Conservation (phyloP, 768 basidiomycete species). For the Auricularia heimuer region DNA sequence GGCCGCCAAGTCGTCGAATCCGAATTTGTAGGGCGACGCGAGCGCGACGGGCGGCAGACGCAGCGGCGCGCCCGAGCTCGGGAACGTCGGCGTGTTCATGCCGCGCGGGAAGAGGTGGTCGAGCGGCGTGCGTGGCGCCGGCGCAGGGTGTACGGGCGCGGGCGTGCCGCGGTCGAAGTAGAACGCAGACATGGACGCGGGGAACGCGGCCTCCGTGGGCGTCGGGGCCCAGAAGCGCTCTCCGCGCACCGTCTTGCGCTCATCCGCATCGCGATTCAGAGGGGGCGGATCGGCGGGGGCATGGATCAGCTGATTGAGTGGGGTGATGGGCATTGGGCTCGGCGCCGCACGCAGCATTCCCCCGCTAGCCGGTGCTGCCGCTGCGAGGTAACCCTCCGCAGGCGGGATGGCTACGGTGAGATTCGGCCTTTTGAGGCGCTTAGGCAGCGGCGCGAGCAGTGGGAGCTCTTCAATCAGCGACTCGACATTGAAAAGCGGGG, state of each 20-base stretch:
- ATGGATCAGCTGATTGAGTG: background rate
- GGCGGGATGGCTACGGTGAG: background rate
- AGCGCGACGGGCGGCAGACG: background rate
- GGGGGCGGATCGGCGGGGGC: background rate
- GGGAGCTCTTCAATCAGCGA: background rate
- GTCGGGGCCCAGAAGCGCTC: conserved; percentile 1
- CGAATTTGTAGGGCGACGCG: background rate
- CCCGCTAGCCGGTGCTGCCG: background rate
- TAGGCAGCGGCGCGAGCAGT: background rate
- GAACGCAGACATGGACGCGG: background rate
- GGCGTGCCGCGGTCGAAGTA: background rate
- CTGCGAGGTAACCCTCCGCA: background rate
- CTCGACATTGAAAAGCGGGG: background rate
- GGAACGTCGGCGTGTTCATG: background rate
- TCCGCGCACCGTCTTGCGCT: background rate
- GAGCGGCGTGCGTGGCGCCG: background rate
- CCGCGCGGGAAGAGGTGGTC: background rate
- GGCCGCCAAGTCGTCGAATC: background rate
- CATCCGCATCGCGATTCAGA: background rate
- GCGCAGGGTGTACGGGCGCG: background rate
- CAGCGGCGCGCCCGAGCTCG: background rate
- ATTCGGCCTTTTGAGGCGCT: background rate
- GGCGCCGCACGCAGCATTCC: background rate
- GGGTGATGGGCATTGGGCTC: conserved; percentile 1
- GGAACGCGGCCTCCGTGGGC: background rate